These are phyloP conservation scores for Boletus sp. DNA, from an alignment of 768 basidiomycete species.

Conservation along the genomic window DNA sequence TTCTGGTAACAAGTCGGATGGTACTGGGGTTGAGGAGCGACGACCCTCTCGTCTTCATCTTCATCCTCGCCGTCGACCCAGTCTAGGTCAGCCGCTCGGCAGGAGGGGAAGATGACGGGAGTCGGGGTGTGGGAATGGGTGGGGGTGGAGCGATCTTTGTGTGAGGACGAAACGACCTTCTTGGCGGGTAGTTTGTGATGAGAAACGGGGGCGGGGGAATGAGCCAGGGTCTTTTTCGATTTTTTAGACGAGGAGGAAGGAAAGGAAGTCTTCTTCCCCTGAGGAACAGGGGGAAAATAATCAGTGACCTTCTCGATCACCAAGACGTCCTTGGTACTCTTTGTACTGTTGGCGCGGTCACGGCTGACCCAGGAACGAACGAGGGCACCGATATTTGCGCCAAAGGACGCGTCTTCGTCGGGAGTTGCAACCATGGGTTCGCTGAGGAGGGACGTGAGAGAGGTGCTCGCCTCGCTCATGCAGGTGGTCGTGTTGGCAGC, in stretches of 20 bases:
- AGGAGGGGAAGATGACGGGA: conserved; percentile 32
- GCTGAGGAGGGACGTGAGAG: conserved; percentile 50
- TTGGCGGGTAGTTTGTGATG: conserved; percentile 13
- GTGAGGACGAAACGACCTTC: conserved; percentile 4
- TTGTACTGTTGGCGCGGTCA: conserved; percentile 23
- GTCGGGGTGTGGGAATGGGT: conserved; percentile 29
- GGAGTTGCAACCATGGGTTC: conserved; percentile 38
- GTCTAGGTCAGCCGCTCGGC: conserved; percentile 26
- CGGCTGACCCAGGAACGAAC: conserved; percentile 28
- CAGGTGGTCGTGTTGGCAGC: conserved; percentile 36
- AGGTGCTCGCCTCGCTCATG: conserved; percentile 42
- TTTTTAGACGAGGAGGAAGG: conserved; percentile 18
- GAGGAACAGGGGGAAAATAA: conserved; percentile 26
- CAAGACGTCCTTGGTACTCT: conserved; percentile 25
- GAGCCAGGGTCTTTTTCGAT: conserved; percentile 11
- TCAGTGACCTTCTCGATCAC: conserved; percentile 31
- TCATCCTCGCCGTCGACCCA: conserved; percentile 29
- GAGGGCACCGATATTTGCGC: conserved; percentile 45
- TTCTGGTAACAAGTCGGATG: conserved; percentile 16
- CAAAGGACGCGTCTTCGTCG: conserved; percentile 41
- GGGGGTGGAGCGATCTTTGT: conserved; percentile 19
- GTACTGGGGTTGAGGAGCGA: conserved; percentile 22
- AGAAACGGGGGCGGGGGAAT: conserved; percentile 8
- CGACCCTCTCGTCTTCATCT: conserved; percentile 13
- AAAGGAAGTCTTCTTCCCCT: conserved; percentile 12